Evolutionary conservation across 306 rosid genomes (phyloP).

Genomic region (Malus fusca): DNA sequence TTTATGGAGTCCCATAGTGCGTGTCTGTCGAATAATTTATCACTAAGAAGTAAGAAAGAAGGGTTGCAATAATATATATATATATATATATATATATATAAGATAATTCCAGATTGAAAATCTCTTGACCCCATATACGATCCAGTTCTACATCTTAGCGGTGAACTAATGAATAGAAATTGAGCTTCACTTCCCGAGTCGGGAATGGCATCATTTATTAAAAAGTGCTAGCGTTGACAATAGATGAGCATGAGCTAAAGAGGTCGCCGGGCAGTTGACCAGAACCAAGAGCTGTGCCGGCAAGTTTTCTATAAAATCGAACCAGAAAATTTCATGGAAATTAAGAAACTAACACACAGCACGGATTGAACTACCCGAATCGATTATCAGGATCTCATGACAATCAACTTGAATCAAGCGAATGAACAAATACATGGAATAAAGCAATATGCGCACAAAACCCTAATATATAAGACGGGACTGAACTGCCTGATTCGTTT

Average conservation of each 20-base stretch:
- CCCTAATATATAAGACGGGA: not conserved
- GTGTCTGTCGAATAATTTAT: too few relatives aligned
- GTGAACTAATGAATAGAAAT: not conserved
- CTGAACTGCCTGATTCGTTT: not conserved
- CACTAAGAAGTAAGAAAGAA: too few relatives aligned
- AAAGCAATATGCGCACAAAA: not conserved
- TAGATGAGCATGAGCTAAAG: not conserved
- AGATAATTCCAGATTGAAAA: not conserved
- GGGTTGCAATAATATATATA: too few relatives aligned
- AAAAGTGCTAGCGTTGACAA: not conserved
- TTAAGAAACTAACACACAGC: not conserved
- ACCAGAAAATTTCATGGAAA: too few relatives aligned
- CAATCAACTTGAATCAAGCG: too few relatives aligned
- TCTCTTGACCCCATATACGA: not conserved
- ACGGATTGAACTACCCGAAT: not conserved
- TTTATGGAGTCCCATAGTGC: too few relatives aligned
- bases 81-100: too few relatives aligned
- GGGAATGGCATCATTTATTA: not conserved
- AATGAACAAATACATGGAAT: too few relatives aligned
- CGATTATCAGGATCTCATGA: not conserved
- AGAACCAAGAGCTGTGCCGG: not conserved
- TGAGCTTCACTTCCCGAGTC: not conserved
- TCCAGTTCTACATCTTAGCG: not conserved
- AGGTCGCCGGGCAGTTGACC: not conserved
- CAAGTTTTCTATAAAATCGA: too few relatives aligned